These are phyloP conservation scores for Mayamaea pseudoterrestris DNA, from an alignment of 108 stramenopile species.

Conservation along the genomic window DNA sequence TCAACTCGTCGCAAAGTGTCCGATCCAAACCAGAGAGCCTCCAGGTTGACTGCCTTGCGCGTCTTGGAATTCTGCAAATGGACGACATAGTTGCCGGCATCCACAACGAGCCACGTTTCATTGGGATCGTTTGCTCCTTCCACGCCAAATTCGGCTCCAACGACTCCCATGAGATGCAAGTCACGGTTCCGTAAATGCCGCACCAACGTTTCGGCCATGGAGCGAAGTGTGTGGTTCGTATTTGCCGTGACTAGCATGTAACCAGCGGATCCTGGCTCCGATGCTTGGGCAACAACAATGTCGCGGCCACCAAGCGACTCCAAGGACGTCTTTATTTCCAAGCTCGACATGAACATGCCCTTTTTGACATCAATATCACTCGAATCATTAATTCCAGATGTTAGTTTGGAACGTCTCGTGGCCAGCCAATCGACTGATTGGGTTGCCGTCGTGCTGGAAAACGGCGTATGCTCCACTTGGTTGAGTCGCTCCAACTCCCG, in stretches of 20 bases:
- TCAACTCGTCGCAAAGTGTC: conserved; percentile 40
- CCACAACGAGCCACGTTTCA: conserved; percentile 63
- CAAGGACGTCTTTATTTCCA: conserved; percentile 47
- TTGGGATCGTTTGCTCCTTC: conserved; percentile 33
- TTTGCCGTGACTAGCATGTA: conserved; percentile 35
- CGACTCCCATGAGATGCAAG: conserved; percentile 48
- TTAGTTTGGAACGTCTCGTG: conserved; percentile 31
- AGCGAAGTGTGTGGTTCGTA: conserved; percentile 30
- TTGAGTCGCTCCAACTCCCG: conserved; percentile 1
- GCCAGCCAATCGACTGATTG: conserved; percentile 49
- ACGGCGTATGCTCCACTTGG: conserved; percentile 1
- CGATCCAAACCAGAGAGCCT: conserved; percentile 56
- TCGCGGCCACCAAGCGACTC: conserved; percentile 39
- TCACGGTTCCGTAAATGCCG: conserved; percentile 53
- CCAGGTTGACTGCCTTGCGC: conserved; percentile 43
- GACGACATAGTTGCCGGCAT: conserved; percentile 73
- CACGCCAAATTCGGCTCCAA: conserved; percentile 39
- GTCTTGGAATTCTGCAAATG: conserved; percentile 48
- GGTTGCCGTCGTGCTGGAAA: conserved; percentile 4
- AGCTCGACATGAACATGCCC: conserved; percentile 40
- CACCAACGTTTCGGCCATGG: conserved; percentile 48
- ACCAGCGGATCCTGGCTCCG: conserved; percentile 21
- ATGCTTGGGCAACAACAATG: conserved; percentile 26
- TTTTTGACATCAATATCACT: conserved; percentile 36
- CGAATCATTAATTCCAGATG: conserved; percentile 8